Evolutionary conservation across 2,329 filamentous ascomycete species (phyloP).

Genomic region (Pyrenochaeta sp.): DNA sequence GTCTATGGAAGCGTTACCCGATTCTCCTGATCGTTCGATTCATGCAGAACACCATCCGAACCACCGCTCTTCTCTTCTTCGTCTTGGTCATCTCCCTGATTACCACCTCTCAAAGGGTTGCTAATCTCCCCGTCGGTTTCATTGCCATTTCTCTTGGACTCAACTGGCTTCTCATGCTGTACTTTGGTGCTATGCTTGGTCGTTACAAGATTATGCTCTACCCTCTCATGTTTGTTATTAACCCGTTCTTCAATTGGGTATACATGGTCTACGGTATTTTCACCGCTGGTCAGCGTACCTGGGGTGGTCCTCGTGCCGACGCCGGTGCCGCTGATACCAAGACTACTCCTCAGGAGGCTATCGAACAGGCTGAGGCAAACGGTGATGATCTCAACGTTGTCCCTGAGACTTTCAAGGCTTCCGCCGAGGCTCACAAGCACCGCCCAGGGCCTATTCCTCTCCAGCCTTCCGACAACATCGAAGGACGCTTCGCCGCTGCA

Average conservation of each 20-base stretch:
- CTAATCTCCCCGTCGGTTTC: slow-evolving; percentile 87
- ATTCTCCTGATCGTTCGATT: slow-evolving; percentile 86
- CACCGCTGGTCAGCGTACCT: slow-evolving; percentile 91
- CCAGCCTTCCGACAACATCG: slow-evolving; percentile 75
- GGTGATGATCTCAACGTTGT: slow-evolving; percentile 92
- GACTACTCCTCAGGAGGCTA: slow-evolving; percentile 82
- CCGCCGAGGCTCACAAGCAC: slow-evolving; percentile 59
- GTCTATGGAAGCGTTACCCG: slow-evolving; percentile 90
- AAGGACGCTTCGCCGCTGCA: slow-evolving; percentile 79
- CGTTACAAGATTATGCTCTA: slow-evolving; percentile 96
- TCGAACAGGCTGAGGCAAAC: slow-evolving; percentile 76
- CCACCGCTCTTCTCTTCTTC: slow-evolving; percentile 91
- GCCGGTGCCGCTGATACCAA: slow-evolving; percentile 78
- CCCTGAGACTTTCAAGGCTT: slow-evolving; percentile 78
- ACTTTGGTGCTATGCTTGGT: slow-evolving; percentile 86
- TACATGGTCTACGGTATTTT: slow-evolving; percentile 98
- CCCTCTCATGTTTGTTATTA: slow-evolving; percentile 92
- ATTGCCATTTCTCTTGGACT: slow-evolving; percentile 90
- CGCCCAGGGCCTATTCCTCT: slow-evolving; percentile 66
- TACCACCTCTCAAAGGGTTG: slow-evolving; percentile 79
- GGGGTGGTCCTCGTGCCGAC: slow-evolving; percentile 92
- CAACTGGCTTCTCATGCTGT: slow-evolving; percentile 95
- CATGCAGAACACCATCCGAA: slow-evolving; percentile 95
- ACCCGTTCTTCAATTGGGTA: slow-evolving; percentile 97
- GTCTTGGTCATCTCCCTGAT: slow-evolving; percentile 88